Evolutionary conservation across 306 rosid species (phyloP).

Genomic region (Lathyrus aphaca): DNA sequence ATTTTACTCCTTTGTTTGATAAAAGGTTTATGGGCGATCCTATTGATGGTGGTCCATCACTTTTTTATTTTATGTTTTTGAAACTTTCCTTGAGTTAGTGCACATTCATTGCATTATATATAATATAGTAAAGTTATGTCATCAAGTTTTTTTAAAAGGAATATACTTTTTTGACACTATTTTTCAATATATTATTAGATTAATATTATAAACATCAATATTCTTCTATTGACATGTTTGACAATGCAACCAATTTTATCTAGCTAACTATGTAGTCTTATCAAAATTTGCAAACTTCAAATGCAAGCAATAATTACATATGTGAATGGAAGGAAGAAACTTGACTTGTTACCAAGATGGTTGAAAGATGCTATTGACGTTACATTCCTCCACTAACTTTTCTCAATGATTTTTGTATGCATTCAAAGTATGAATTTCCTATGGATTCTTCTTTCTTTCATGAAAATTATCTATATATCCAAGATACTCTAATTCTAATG

Average conservation of each 20-base stretch:
- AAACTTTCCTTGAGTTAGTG: slow-evolving; percentile 40
- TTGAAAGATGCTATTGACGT: slow-evolving; percentile 20
- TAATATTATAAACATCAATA: no score
- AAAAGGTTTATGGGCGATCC: slow-evolving; percentile 49
- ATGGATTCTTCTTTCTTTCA: slow-evolving; percentile 9
- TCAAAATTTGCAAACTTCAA: slow-evolving; percentile 34
- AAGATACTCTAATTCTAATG: not conserved
- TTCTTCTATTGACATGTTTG: no score
- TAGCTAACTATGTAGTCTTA: slow-evolving; percentile 11
- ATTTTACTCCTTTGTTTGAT: slow-evolving; percentile 40
- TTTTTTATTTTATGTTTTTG: slow-evolving; percentile 21
- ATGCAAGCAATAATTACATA: slow-evolving; percentile 36
- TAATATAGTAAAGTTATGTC: slow-evolving; percentile 35
- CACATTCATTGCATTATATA: slow-evolving; percentile 23
- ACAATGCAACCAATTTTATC: no score
- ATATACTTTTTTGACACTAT: no score
- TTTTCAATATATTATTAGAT: no score
- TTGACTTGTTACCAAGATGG: slow-evolving; percentile 43
- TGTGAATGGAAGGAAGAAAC: slow-evolving; percentile 35
- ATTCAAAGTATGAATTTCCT: slow-evolving; percentile 27
- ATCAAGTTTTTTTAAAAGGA: not conserved
- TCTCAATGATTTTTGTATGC: slow-evolving; percentile 10
- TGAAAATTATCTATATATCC: slow-evolving; percentile 19
- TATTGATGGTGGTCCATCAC: slow-evolving; percentile 47
- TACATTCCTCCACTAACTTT: slow-evolving; percentile 47